Evolutionary conservation across 345 rosid species (phyloP).

Genomic region (Populus tremula): DNA sequence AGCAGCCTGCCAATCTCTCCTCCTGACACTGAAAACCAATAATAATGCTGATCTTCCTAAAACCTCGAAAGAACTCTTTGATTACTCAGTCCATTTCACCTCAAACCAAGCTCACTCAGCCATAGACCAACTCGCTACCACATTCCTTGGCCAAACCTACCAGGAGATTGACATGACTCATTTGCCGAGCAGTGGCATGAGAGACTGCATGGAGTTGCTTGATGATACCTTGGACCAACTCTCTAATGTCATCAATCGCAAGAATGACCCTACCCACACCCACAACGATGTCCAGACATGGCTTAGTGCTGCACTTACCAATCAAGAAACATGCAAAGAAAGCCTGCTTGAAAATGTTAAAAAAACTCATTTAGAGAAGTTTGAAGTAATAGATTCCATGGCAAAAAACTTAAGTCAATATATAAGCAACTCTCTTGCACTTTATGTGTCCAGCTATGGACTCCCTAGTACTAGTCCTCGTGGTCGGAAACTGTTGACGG

Average conservation of each 20-base stretch:
- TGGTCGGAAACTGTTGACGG: conserved; percentile 18
- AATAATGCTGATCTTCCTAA: not conserved
- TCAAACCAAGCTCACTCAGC: conserved; percentile 34
- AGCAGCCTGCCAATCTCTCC: conserved; percentile 13
- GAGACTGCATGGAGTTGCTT: conserved; percentile 50
- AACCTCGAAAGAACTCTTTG: conserved; percentile 23
- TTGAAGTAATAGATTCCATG: conserved; percentile 12
- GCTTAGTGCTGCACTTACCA: conserved; percentile 56
- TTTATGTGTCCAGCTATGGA: conserved; percentile 19
- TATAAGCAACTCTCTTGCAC: conserved; percentile 33
- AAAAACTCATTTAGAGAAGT: not conserved
- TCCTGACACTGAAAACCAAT: not conserved
- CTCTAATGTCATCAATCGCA: conserved; percentile 24
- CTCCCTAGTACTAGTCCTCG: not conserved
- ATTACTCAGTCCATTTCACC: conserved; percentile 32
- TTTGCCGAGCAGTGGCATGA: conserved; percentile 16
- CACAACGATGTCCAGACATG: conserved; percentile 46
- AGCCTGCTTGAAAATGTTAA: conserved; percentile 31
- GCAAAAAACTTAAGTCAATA: conserved; percentile 36
- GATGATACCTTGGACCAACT: conserved; percentile 48
- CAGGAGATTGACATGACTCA: conserved; percentile 1
- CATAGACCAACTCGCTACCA: conserved; percentile 28
- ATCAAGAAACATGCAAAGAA: conserved; percentile 49
- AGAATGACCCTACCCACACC: not conserved
- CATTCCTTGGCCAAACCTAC: not conserved